A percentile compares a stretch with the other conserved stretches of the same genome.
Evolutionary conservation across 2,329 filamentous ascomycete genomes (phyloP).

Genomic region (Calcarisporium arbuscula): DNA sequence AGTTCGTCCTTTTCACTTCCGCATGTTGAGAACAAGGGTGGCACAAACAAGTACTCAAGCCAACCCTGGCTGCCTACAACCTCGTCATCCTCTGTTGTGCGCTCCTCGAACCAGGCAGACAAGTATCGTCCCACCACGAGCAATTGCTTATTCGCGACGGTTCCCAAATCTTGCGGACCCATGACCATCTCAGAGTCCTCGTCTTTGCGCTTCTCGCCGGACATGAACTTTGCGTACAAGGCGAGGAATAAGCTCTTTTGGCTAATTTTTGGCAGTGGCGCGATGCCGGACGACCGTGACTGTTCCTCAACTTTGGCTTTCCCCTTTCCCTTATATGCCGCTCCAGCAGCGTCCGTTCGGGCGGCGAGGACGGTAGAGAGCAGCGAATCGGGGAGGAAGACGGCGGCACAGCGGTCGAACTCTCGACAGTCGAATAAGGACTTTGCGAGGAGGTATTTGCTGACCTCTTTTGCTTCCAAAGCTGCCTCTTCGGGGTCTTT

Average conservation of each 20-base stretch:
- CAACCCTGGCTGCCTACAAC: conserved; percentile 73
- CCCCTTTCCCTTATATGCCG: conserved; percentile 44
- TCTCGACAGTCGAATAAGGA: conserved; percentile 93
- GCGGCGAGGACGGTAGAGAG: conserved; percentile 59
- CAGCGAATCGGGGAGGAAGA: conserved; percentile 77
- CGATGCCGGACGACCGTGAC: conserved; percentile 14
- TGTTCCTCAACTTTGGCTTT: conserved; percentile 38
- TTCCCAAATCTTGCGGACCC: conserved; percentile 83
- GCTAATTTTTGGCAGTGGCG: conserved; percentile 55
- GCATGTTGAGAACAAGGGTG: background rate
- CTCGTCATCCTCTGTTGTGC: conserved; percentile 51
- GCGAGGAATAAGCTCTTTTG: conserved; percentile 90
- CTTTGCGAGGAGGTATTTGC: conserved; percentile 84
- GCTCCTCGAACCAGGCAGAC: conserved; percentile 72
- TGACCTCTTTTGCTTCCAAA: conserved; percentile 72
- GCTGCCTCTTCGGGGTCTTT: conserved; percentile 65
- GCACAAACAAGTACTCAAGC: conserved; percentile 69
- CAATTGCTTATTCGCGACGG: conserved; percentile 79
- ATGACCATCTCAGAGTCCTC: conserved; percentile 97
- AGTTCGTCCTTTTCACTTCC: no score
- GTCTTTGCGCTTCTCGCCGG: conserved; percentile 91
- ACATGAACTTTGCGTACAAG: conserved; percentile 85
- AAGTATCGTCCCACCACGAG: conserved; percentile 68
- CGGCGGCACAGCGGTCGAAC: conserved; percentile 85
- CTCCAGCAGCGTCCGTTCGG: conserved; percentile 27